Base-by-base conservation (phyloP, 345 rosid species). In the Eutrema heterophyllum region DNA sequence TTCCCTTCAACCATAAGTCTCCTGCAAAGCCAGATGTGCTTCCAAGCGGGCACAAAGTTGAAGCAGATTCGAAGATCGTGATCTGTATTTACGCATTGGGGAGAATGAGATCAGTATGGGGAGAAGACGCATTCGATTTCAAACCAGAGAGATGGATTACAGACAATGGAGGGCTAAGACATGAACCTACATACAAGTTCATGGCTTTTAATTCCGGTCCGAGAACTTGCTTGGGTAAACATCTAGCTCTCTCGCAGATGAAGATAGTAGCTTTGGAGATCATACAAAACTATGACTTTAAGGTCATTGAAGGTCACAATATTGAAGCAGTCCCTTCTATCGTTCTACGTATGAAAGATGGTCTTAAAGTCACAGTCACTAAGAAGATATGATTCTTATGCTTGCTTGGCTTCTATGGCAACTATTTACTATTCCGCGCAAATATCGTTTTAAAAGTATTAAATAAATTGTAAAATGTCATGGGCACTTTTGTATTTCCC, bases 141-240 rank as follows among this genome's bases (percentile, higher is more conserved):
- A 84, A 71, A 62, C 87, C 82, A 0, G 84, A 84, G 33, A 78
- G 82, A 40, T 80, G 84, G 81, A 67, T 84, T 43, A 68, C 46
- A 39, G 70, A 80, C 13, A 49, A 38, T 35, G 73, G 83, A 24
- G 2, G 0, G 4, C 11, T 52, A 4, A 61, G 36, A 38, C 61
- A 15, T 41, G 80, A 70, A 49, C 68, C 68, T 9, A 2, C 77
- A 2, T 4, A 56, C 63, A 75, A 75, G 65, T 79, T 75, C 64
- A 9, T 59, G 6, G 80, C 51, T 4, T 79, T 79, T 45, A 64
- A 2, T 11, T 58, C 65, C 1, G 82, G 77, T 29, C 77, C 76
- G 2, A 57, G 80, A 72, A 26, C 68, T 32, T 79, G 80, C 46
- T 12, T 58, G 7, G 78, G 83, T 21, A 80, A 71, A 39, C 41